A percentile compares a stretch with the other conserved stretches of the same genome.
Conservation (phyloP, 106 monocot species). For the Dendrobium nobile region DNA sequence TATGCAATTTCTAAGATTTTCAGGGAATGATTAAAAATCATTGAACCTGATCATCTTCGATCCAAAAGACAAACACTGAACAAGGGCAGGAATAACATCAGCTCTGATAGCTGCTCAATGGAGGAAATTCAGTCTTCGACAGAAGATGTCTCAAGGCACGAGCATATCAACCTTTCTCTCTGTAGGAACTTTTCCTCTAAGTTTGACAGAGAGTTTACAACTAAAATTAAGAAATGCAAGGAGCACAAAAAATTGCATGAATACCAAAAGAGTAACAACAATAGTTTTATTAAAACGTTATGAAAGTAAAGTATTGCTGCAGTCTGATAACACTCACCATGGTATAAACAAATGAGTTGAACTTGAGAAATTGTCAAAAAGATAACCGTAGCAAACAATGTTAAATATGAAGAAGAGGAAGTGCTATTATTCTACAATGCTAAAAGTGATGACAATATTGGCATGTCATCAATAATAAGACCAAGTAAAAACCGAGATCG, state of each 20-base stretch:
- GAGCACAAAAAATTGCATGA: background rate
- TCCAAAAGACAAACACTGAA: slow-evolving; percentile 85
- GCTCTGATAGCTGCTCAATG: slow-evolving; percentile 76
- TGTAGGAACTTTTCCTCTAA: slow-evolving; percentile 66
- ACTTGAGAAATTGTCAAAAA: background rate
- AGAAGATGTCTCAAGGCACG: slow-evolving; percentile 70
- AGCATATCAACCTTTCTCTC: slow-evolving; percentile 59
- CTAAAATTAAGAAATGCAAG: background rate
- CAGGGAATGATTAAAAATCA: background rate
- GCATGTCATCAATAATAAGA: background rate
- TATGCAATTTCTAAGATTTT: background rate
- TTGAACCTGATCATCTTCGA: slow-evolving; percentile 87
- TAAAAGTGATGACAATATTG: background rate
- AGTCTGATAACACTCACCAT: background rate
- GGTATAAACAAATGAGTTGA: background rate
- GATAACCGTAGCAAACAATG: background rate
- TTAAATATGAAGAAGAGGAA: background rate
- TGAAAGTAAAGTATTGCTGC: background rate
- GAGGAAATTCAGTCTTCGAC: slow-evolving; percentile 85
- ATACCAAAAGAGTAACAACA: background rate
- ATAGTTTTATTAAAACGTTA: background rate
- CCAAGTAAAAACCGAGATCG: background rate
- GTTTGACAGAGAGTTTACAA: background rate
- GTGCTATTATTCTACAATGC: background rate
- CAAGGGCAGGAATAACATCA: slow-evolving; percentile 69